These are phyloP conservation scores for Podila epicladia DNA, from an alignment of 192 early-diverging fungal genomes.

Conservation along the genomic window DNA sequence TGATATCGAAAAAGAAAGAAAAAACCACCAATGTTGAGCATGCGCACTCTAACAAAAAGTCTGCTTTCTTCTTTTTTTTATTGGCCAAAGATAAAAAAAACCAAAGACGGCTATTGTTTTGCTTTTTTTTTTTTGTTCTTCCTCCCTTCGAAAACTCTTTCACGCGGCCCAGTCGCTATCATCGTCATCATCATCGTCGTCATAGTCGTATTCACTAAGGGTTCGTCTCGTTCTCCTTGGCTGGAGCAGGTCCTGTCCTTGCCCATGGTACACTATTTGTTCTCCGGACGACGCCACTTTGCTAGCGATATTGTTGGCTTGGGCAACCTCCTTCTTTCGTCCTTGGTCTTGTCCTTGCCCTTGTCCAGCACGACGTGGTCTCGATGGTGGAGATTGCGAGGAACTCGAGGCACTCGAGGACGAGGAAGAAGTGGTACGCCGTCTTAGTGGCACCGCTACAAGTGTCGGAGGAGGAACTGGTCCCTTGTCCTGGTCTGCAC, in stretches of 20 bases:
- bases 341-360: not conserved
- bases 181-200: not conserved
- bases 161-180: not conserved
- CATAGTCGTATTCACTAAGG: not conserved
- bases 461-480: not conserved
- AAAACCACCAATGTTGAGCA: too few relatives aligned
- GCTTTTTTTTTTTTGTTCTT: not conserved
- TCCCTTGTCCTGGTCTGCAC: constrained; percentile 8
- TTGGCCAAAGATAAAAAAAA: too few relatives aligned
- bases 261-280: not conserved
- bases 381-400: too few relatives aligned
- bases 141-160: not conserved
- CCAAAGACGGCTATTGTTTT: too few relatives aligned
- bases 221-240: not conserved
- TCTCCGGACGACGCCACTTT: not conserved
- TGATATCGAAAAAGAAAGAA: too few relatives aligned
- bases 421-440: too few relatives aligned
- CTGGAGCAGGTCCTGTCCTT: not conserved
- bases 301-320: not conserved
- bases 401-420: too few relatives aligned
- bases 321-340: not conserved
- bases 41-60: too few relatives aligned
- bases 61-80: too few relatives aligned
- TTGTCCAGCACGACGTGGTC: not conserved
- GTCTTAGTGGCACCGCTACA: not conserved